phyloP scores from a whole-genome alignment of 2,329 filamentous ascomycete species.

The Sclerotinia borealis region DNA sequence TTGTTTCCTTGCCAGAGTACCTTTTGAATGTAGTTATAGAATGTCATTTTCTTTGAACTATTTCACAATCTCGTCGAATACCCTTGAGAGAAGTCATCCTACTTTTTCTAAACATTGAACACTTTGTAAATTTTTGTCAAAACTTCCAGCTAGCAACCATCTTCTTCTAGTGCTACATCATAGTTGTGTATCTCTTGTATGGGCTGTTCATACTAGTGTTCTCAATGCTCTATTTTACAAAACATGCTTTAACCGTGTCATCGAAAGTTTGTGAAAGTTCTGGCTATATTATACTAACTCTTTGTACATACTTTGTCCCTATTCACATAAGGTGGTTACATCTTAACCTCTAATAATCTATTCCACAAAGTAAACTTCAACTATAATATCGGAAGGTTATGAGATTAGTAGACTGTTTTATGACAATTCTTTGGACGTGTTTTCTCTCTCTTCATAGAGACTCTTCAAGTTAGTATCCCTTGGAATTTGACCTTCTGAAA shows the following conservation, averaged over 20 bases:
- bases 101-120: neutral
- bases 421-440: too few relatives aligned
- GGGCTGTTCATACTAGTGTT: neutral
- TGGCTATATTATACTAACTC: too few relatives aligned
- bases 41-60: neutral
- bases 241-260: neutral
- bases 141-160: neutral
- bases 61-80: neutral
- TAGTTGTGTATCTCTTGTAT: neutral
- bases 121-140: neutral
- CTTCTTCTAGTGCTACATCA: neutral
- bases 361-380: too few relatives aligned
- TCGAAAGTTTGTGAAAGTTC: too few relatives aligned
- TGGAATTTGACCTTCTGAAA: too few relatives aligned
- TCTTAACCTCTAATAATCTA: too few relatives aligned
- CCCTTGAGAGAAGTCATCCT: neutral
- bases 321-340: too few relatives aligned
- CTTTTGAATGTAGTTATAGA: neutral
- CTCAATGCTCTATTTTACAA: neutral
- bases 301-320: too few relatives aligned
- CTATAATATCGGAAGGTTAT: too few relatives aligned
- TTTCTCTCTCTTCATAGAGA: too few relatives aligned
- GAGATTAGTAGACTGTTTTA: too few relatives aligned
- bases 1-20: neutral
- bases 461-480: too few relatives aligned